Evolutionary conservation across 108 stramenopile species (phyloP).

Genomic region (Nitzschia inconspicua): DNA sequence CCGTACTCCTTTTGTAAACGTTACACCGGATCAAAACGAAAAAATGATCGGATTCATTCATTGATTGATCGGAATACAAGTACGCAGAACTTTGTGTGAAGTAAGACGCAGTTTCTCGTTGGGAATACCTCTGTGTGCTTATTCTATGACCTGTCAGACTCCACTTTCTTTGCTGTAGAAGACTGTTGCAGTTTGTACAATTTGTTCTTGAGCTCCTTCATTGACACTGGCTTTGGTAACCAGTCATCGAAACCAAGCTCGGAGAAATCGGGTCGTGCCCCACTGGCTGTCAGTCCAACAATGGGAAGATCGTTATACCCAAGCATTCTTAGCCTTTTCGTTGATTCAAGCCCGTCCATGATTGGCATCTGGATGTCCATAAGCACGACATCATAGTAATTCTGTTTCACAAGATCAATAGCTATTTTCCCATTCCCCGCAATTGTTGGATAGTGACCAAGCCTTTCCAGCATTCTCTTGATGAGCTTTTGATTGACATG

Average conservation of each 20-base stretch:
- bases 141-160: too few relatives aligned
- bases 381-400: constrained; percentile 35
- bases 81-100: too few relatives aligned
- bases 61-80: too few relatives aligned
- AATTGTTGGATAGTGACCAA: constrained; percentile 30
- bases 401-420: constrained; percentile 1
- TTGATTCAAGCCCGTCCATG: constrained; percentile 56
- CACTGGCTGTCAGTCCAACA: constrained; percentile 46
- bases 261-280: constrained; percentile 3
- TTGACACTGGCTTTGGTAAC: constrained; percentile 22
- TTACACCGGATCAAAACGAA: too few relatives aligned
- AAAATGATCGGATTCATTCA: too few relatives aligned
- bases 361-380: constrained; percentile 70
- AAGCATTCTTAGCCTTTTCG: too few relatives aligned
- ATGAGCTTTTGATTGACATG: constrained; percentile 45
- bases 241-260: constrained; percentile 22
- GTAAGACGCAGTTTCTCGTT: too few relatives aligned
- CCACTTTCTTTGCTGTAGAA: too few relatives aligned
- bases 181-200: background rate
- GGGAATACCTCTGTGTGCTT: too few relatives aligned
- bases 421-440: constrained; percentile 40
- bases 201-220: constrained; percentile 16
- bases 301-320: constrained; percentile 37
- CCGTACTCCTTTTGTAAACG: too few relatives aligned
- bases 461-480: constrained; percentile 24